Conservation (phyloP, 352 stramenopile species). For the Pythium folliculosum region DNA sequence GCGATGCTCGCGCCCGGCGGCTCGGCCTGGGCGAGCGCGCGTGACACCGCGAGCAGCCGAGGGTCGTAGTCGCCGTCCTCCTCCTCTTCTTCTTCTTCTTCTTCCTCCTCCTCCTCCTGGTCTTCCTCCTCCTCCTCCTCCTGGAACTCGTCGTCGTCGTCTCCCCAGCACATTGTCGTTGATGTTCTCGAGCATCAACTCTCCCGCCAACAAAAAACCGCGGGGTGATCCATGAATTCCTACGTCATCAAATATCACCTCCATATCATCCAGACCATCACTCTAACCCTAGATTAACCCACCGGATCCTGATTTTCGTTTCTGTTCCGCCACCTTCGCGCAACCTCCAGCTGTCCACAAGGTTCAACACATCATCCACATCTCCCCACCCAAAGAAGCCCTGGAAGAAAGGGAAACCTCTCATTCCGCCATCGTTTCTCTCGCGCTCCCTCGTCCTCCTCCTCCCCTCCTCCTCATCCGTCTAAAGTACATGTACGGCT, state of each 20-base stretch:
- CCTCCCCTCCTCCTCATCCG: not conserved
- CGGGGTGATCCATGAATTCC: not conserved
- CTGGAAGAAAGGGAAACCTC: not conserved
- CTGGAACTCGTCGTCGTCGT: not conserved
- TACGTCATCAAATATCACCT: not conserved
- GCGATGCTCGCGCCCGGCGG: conserved; percentile 15
- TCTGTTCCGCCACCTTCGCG: not conserved
- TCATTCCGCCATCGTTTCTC: not conserved
- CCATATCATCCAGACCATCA: not conserved
- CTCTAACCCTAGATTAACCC: not conserved
- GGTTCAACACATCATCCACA: not conserved
- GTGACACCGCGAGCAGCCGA: conserved; percentile 5
- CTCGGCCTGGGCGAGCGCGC: conserved; percentile 11
- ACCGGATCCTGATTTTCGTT: not conserved
- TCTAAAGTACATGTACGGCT: conserved; percentile 21
- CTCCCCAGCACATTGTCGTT: not conserved
- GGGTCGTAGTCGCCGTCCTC: not conserved
- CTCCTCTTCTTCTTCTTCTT: not conserved
- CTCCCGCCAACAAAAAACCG: not conserved
- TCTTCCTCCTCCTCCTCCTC: conserved; percentile 7
- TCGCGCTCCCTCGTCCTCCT: not conserved
- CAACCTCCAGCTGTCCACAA: not conserved
- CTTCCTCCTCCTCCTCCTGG: conserved; percentile 3
- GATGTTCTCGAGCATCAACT: not conserved
- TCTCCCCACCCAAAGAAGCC: not conserved